Base-by-base conservation (phyloP, 2,329 filamentous ascomycete genomes). In the Verticillium nonalfalfae region DNA sequence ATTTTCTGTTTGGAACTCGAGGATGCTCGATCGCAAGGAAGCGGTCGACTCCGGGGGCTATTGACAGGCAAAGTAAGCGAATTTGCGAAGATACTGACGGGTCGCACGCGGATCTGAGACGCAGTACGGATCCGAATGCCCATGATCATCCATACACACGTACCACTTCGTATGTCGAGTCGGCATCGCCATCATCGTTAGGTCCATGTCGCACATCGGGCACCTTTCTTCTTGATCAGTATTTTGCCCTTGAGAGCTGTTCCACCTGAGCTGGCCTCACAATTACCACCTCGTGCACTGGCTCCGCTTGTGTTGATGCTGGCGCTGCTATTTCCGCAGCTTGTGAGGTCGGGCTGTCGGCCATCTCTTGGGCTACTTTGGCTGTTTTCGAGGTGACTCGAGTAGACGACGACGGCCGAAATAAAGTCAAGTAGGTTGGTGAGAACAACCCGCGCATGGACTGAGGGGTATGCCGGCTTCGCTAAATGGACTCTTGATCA, bases 111-210 rank as follows among this genome's bases (percentile, higher is more conserved):
- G 7, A 33, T 10, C 14, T 21, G 15, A 7, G 40, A 56, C 56
- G 59, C 59, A 26, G 6, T 55, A 40, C 21, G 6, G 45, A 52
- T n/a, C 39, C 39, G 14, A 1, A n/a, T 26, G 9, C 9, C 45
- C 18, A 6, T 4, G 18, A 10, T 18, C 13, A 18, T 21, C 7
- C 36, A 10, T 21, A 4, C 26, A 31, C 21, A 68, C 67, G 62
- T 66, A 66, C 70, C 62, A 68, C 68, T 60, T 69, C 71, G 7
- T 72, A 61, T 40, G 71, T 68, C 50, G 71, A 72, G 61, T 72
- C 71, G 9, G 61, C 61, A 45, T 65, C 64, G 35, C 59, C 64
- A 35, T 61, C 62, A 54, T 59, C 34, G 11, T 57, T 61, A 7
- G 57, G 14, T n/a, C 45, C 45, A 52, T n/a, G n/a, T 21, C 13